Base-by-base conservation (phyloP, 2,329 filamentous ascomycete genomes). In the Aspergillus sergii region DNA sequence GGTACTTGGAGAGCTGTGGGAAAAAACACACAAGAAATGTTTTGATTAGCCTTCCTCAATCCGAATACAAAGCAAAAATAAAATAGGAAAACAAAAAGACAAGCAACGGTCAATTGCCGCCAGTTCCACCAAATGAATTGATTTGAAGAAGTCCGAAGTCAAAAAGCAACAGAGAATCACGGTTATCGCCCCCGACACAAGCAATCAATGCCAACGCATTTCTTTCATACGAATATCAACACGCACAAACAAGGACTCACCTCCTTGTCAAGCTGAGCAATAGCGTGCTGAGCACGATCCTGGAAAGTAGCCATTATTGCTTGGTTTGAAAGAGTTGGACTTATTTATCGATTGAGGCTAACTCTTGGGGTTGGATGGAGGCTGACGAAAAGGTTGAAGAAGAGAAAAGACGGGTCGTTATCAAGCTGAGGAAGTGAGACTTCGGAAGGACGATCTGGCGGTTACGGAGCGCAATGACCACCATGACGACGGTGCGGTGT, bases 211-310 rank as follows among this genome's bases (percentile, higher is more conserved):
- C 48, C 48, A 21, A 32, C 28, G 26, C 19, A 51, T 8, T n/a
- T 51, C 39, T 51, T 28, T 30, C 48, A 21, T 51, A 12, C n/a
- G 46, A 23, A 43, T 45, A 63, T 48, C 58, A 58, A 71, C 64
- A 69, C 67, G 70, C 66, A 65, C 69, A 62, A 64, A 68, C 64
- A 48, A n/a, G 39, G 65, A 68, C 83, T 71, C 77, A 89, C 86
- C 84, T 88, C 86, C 81, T 89, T 89, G 82, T 90, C 88, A 75
- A 90, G 86, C 82, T 89, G 86, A 71, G 85, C 85, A 71, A 90
- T 84, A 70, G 87, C 83, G 77, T 88, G 83, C 80, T 88, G 85
- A 71, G 85, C 85, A 78, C 84, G 83, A 72, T 88, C 86, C 78
- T 88, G 86, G 80, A 88, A 84, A 75, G 84, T 73, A 66, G 76